Evolutionary conservation across 73 alveolate genomes (phyloP).

Genomic region (Uronychia setigera): DNA sequence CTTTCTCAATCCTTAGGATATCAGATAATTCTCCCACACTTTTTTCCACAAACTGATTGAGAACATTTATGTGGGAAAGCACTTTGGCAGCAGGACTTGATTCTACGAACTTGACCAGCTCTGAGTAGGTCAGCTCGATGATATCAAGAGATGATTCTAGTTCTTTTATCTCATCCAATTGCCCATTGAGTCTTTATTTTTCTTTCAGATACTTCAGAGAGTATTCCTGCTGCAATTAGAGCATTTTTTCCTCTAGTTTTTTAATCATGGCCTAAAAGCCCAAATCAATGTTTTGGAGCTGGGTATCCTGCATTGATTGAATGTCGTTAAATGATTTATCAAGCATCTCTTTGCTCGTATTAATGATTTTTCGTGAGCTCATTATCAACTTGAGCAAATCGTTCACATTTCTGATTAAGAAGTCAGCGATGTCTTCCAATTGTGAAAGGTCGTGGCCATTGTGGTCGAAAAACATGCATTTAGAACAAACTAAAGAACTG

Average conservation of each 20-base stretch:
- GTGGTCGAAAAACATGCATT: slow-evolving; percentile 71
- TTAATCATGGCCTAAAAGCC: slow-evolving; percentile 31
- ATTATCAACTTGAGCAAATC: slow-evolving; percentile 59
- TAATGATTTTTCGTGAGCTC: slow-evolving; percentile 43
- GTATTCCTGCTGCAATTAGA: not conserved
- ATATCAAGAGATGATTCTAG: slow-evolving; percentile 5
- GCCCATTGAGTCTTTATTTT: slow-evolving; percentile 22
- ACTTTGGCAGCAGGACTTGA: slow-evolving; percentile 33
- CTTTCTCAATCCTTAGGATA: slow-evolving; percentile 11
- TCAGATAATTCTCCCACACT: slow-evolving; percentile 28
- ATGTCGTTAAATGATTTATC: slow-evolving; percentile 61
- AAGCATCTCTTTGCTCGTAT: slow-evolving; percentile 25
- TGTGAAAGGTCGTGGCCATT: slow-evolving; percentile 71
- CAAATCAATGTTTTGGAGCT: slow-evolving; percentile 27
- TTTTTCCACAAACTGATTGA: slow-evolving; percentile 39
- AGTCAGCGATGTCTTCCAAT: slow-evolving; percentile 64
- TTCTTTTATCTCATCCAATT: slow-evolving; percentile 7
- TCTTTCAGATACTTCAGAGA: slow-evolving; percentile 22
- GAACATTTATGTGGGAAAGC: slow-evolving; percentile 15
- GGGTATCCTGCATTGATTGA: slow-evolving; percentile 20
- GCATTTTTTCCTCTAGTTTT: slow-evolving; percentile 49
- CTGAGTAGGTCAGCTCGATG: slow-evolving; percentile 35
- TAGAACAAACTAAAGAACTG: slow-evolving; percentile 59
- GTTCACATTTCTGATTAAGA: slow-evolving; percentile 61
- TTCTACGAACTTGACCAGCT: slow-evolving; percentile 44